Evolutionary conservation across 2,329 filamentous ascomycete species (phyloP), one percentile per base, ranked within the genome.

Genomic region (Lizonia empirigonia): DNA sequence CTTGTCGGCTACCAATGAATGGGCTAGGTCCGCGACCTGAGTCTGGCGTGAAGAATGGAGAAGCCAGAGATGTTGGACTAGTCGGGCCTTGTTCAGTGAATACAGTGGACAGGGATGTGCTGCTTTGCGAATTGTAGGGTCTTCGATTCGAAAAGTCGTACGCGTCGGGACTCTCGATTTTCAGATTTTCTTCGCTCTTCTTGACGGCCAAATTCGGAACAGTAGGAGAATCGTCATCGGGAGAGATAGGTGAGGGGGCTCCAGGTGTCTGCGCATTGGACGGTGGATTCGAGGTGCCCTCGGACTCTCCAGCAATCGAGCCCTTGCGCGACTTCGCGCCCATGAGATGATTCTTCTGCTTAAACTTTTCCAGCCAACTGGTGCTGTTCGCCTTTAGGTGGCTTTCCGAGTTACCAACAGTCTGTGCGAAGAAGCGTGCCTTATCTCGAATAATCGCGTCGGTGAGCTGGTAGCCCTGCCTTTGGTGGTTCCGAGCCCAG

Each of bases 341-440:
- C 60, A 78, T 72, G 9, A 87, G 68, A 57, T 82, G 85, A 70
- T 96, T 88, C 76, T 93, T 96, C 69, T 91, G 85, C 78, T 97
- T 96, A 79, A 97, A 97, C 70, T 94, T 95, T 67, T 96, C 91
- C 26, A 97, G 81, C 92, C 93, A 97, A 60, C 81, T 86, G 23
- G 84, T 79, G 60, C 84, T 94, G 59, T 90, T 83, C 39, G 83
- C 83, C 64, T 88, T 89, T 48, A 88, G 74, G 40, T 90, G 84
- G 56, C 82, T 85, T 45, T 96, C 90, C 3, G 85, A 83, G 50
- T 85, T 85, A 20, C 85, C 86, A 26, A 87, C 88, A 19, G 84
- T 88, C 32, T 83, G 86, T 10, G 89, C 87, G 71, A 97, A 97
- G 57, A 91, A 86, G 40, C 82, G 82, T 1, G 91, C 91, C 73